A percentile compares a stretch with the other conserved stretches of the same genome.
Conservation (phyloP, 768 basidiomycete genomes). For the Cyclocybe cylindracea region DNA sequence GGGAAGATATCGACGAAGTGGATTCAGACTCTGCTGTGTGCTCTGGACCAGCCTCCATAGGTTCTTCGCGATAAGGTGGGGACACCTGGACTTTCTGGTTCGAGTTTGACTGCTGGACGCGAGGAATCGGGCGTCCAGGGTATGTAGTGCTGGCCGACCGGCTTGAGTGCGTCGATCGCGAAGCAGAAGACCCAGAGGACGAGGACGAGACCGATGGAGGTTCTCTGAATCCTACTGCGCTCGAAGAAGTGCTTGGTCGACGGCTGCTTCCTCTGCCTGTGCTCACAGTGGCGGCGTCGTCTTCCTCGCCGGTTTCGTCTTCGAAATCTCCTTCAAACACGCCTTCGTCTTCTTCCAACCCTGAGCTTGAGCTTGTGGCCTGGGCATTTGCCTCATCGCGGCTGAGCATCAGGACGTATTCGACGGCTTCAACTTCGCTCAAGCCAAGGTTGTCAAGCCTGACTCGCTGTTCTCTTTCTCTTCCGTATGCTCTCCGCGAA, state of each 20-base stretch:
- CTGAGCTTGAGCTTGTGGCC: slow-evolving; percentile 16
- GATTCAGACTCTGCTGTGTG: slow-evolving; percentile 4
- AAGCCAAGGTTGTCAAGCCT: slow-evolving; percentile 67
- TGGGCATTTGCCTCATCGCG: slow-evolving; percentile 61
- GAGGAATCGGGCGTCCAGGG: slow-evolving; percentile 28
- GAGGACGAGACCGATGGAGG: slow-evolving; percentile 10
- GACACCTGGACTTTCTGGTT: slow-evolving; percentile 60
- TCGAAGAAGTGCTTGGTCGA: background rate
- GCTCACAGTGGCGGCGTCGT: background rate
- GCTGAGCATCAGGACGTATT: slow-evolving; percentile 84
- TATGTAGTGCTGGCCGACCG: slow-evolving; percentile 20
- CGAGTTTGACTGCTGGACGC: slow-evolving; percentile 31
- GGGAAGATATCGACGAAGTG: slow-evolving; percentile 20
- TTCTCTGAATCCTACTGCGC: slow-evolving; percentile 1
- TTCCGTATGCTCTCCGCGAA: slow-evolving; percentile 37
- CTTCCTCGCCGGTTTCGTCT: slow-evolving; percentile 23
- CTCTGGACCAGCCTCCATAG: slow-evolving; percentile 52
- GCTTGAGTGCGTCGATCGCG: slow-evolving; percentile 11
- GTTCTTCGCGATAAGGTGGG: slow-evolving; percentile 48
- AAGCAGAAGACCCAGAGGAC: slow-evolving; percentile 18
- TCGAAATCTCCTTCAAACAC: slow-evolving; percentile 61
- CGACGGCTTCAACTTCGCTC: slow-evolving; percentile 72
- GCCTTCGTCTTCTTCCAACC: slow-evolving; percentile 44
- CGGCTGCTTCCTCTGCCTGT: slow-evolving; percentile 1
- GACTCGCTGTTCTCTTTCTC: slow-evolving; percentile 58